Evolutionary conservation across 163 green algal genomes (phyloP), one percentile per base, ranked within the genome.

Genomic region (Scenedesmus sp.): DNA sequence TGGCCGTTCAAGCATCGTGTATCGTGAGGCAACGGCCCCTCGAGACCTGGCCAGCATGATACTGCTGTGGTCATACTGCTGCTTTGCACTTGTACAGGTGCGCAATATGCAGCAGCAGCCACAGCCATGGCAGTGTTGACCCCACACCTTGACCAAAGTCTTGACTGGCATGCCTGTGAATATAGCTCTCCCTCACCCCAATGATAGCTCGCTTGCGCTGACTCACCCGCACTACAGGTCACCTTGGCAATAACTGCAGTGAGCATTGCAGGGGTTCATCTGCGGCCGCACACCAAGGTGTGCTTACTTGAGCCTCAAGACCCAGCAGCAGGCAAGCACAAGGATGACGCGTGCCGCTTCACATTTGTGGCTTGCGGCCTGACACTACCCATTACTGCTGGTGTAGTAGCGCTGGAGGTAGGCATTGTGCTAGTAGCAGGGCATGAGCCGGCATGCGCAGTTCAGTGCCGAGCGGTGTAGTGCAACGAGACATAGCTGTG

Each of bases 41-140:
- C 49, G 85, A 35, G 85, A 90, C 85, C 72, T 90, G 33, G 85
- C 70, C 16, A 90, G 72, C 70, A 73, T 73, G 49, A 90, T 73
- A 18, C 49, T 90, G 85, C 44, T 61, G 35, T 85, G 70, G 70
- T 22, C 46, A 3, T 90, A 84, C 85, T 90, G 85, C 46, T 35
- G 53, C 18, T n/a, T 81, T 33, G 83, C 56, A 24, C 33, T 33
- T 68, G 85, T 78, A 42, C 85, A 89, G 85, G 65, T 83, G 42
- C 18, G n/a, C 7, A 73, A 5, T 9, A 44, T 26, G 30, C 26
- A 37, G 9, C 15, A 18, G 68, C 42, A 61, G 10, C 43, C 24
- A 43, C 35, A 53, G 44, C 80, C 35, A 4, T 49, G 33, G 44
- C 80, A 85, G 78, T 43, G 30, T 44, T 43, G 9, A 44, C 43